Evolutionary conservation across 2,329 filamentous ascomycete genomes (phyloP).

Genomic region (Periglandula ipomoeae): DNA sequence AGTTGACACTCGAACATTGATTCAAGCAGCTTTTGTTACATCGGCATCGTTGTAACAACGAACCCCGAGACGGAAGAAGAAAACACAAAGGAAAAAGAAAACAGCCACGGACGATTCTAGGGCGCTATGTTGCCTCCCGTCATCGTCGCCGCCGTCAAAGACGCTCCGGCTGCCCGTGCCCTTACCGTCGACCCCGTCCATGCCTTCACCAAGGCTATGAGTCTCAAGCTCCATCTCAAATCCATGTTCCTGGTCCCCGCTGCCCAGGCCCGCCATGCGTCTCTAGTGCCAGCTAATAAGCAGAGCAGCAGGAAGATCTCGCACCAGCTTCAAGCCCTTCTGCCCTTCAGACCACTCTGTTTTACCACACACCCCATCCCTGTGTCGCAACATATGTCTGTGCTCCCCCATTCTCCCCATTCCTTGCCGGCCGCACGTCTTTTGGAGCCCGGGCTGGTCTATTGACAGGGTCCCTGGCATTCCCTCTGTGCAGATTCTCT

Average conservation of each 20-base stretch:
- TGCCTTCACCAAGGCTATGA: not conserved
- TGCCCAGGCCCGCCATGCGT: not conserved
- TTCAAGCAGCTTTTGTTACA: too few relatives aligned
- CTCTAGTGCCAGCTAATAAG: too few relatives aligned
- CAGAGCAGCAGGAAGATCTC: not conserved
- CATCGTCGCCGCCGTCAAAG: slow-evolving; percentile 1
- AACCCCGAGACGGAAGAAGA: too few relatives aligned
- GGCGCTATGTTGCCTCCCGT: slow-evolving; percentile 2
- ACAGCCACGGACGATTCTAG: too few relatives aligned
- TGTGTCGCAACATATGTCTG: not conserved
- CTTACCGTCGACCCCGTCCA: slow-evolving; percentile 3
- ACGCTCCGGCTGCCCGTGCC: not conserved
- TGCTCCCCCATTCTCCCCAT: slow-evolving; percentile 1
- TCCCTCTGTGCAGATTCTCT: not conserved
- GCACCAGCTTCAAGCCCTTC: too few relatives aligned
- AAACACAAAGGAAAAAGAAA: too few relatives aligned
- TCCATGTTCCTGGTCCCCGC: not conserved
- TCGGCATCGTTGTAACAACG: too few relatives aligned
- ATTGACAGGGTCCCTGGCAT: slow-evolving; percentile 2
- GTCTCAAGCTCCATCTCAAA: not conserved
- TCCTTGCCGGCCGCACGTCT: not conserved
- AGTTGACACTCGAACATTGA: too few relatives aligned
- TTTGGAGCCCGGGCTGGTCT: not conserved
- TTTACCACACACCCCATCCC: slow-evolving; percentile 2
- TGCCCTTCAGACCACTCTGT: not conserved